These are phyloP conservation scores for Penicillium sp. DNA, from an alignment of 2,329 filamentous ascomycete genomes.

Conservation along the genomic window DNA sequence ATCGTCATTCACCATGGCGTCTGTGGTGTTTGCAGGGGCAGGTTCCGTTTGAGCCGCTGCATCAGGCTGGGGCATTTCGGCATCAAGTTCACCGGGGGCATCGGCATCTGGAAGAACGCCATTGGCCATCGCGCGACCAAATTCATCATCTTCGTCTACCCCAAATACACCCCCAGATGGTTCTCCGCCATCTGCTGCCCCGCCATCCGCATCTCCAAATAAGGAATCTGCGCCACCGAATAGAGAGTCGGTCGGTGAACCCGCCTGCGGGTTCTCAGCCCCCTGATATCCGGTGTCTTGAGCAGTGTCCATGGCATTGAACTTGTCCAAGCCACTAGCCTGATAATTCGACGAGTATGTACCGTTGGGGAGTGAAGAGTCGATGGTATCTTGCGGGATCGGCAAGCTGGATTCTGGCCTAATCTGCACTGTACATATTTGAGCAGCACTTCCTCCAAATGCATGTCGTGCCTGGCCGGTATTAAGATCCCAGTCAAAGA, in stretches of 20 bases:
- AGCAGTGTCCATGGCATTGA: slow-evolving; percentile 47
- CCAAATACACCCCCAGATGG: slow-evolving; percentile 66
- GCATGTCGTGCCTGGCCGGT: slow-evolving; percentile 75
- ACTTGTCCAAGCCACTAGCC: slow-evolving; percentile 62
- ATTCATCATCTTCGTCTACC: slow-evolving; percentile 83
- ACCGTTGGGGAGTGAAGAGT: slow-evolving; percentile 57
- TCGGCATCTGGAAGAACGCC: slow-evolving; percentile 59
- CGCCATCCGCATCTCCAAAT: slow-evolving; percentile 79
- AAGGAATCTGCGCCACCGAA: slow-evolving; percentile 86
- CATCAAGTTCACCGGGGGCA: slow-evolving; percentile 38
- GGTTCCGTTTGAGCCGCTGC: slow-evolving; percentile 21
- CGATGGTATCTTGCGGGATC: slow-evolving; percentile 72
- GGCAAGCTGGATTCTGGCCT: slow-evolving; percentile 76
- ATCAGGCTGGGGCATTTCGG: slow-evolving; percentile 21
- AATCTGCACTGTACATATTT: slow-evolving; percentile 87
- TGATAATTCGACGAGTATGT: slow-evolving; percentile 79
- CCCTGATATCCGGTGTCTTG: slow-evolving; percentile 40
- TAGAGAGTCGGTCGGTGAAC: slow-evolving; percentile 75
- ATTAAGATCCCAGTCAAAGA: slow-evolving; percentile 94
- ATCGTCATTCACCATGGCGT: background rate
- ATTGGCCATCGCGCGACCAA: slow-evolving; percentile 73
- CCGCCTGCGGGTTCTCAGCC: slow-evolving; percentile 61
- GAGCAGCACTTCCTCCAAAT: slow-evolving; percentile 77
- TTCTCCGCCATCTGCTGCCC: slow-evolving; percentile 49
- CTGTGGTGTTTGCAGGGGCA: background rate